Conservation (phyloP, 805 yeast genomes). For the Cyberlindnera japonica region DNA sequence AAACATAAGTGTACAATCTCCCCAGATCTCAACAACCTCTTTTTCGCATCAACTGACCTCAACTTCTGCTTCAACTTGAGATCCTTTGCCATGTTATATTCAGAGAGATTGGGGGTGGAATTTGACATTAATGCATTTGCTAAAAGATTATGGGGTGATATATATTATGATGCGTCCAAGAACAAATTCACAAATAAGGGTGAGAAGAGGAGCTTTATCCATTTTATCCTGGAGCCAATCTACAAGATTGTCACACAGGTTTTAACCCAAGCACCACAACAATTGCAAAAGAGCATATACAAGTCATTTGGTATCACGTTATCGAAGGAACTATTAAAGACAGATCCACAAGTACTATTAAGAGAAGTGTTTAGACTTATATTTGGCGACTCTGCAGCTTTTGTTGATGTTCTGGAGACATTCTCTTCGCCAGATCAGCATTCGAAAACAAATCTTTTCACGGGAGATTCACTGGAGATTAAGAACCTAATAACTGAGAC, state of each 20-base stretch:
- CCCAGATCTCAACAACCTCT: constrained; percentile 62
- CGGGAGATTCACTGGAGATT: constrained; percentile 28
- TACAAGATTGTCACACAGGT: constrained; percentile 69
- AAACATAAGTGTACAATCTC: constrained; percentile 35
- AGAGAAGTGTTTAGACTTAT: constrained; percentile 49
- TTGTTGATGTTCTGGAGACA: constrained; percentile 46
- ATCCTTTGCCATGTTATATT: constrained; percentile 56
- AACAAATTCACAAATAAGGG: constrained; percentile 42
- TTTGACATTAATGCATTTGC: constrained; percentile 42
- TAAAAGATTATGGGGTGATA: constrained; percentile 72
- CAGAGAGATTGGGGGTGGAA: constrained; percentile 30
- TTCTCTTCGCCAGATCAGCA: constrained; percentile 38
- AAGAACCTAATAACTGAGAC: constrained; percentile 28
- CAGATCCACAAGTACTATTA: constrained; percentile 60
- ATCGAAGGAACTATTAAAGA: constrained; percentile 35
- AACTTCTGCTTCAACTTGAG: constrained; percentile 62
- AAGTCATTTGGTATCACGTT: constrained; percentile 45
- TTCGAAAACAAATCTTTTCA: constrained; percentile 26
- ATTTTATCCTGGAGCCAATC: constrained; percentile 75
- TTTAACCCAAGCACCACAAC: constrained; percentile 46
- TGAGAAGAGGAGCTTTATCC: constrained; percentile 34
- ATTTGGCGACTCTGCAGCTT: constrained; percentile 49
- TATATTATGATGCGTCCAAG: constrained; percentile 42
- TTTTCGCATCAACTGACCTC: constrained; percentile 68
- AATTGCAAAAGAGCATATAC: constrained; percentile 43